These are phyloP conservation scores for Claviceps sp. DNA, from an alignment of 2,329 filamentous ascomycete genomes.

Conservation along the genomic window DNA sequence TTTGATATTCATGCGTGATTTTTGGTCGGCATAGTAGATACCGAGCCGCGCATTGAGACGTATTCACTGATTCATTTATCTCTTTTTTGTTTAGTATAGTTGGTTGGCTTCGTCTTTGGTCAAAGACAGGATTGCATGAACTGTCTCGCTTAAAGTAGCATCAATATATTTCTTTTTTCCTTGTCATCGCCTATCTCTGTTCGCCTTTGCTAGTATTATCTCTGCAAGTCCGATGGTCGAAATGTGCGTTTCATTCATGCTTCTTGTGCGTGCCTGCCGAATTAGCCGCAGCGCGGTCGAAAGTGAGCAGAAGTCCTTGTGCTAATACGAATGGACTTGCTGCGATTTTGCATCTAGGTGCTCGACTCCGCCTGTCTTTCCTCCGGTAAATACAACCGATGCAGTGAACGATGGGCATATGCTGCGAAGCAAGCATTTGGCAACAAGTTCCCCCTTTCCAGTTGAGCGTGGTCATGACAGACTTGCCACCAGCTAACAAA, in stretches of 20 bases:
- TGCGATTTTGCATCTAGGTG: background rate
- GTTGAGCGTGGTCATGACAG: background rate
- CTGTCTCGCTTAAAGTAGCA: constrained; percentile 1
- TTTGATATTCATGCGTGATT: background rate
- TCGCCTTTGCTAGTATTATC: too few relatives aligned
- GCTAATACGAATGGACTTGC: background rate
- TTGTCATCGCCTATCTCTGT: background rate
- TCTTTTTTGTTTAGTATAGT: constrained; percentile 4
- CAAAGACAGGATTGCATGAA: background rate
- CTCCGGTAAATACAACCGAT: background rate
- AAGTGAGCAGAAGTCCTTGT: background rate
- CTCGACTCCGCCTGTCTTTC: background rate
- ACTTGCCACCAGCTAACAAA: background rate
- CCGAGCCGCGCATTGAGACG: constrained; percentile 9
- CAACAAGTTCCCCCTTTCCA: background rate
- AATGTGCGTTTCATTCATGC: background rate
- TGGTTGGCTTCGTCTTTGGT: constrained; percentile 1
- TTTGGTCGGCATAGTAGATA: constrained; percentile 11
- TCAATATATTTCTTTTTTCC: constrained; percentile 6
- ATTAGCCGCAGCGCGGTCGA: background rate
- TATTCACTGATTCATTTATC: background rate
- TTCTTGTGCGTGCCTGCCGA: background rate
- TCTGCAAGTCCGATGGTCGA: background rate
- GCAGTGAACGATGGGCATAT: background rate
- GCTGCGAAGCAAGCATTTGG: background rate